Conservation (phyloP, 164 flowering plant species). For the Cinnamomum micranthum region DNA sequence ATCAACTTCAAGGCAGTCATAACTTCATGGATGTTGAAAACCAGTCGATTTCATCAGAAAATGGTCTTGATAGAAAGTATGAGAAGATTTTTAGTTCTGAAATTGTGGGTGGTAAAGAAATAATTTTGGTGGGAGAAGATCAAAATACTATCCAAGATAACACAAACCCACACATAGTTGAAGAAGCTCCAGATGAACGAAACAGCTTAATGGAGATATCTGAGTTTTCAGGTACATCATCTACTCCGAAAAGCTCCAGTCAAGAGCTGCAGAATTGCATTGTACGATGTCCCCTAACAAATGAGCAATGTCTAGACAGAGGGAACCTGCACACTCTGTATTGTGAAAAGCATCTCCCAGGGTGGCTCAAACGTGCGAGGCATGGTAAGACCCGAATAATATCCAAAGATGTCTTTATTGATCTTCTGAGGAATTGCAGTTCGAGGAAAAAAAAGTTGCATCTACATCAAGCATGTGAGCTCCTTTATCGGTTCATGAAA, state of each 20-base stretch:
- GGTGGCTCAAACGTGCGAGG: conserved; percentile 93
- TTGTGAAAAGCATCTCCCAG: conserved; percentile 88
- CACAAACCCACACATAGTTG: conserved; percentile 26
- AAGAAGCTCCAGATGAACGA: conserved; percentile 21
- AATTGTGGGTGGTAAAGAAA: conserved; percentile 32
- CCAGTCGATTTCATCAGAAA: conserved; percentile 29
- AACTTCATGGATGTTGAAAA: conserved; percentile 16
- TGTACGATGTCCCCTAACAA: conserved; percentile 39
- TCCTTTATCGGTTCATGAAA: conserved; percentile 72
- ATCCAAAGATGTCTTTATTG: conserved; percentile 76
- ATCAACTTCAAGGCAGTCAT: conserved; percentile 34
- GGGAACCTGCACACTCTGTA: conserved; percentile 67
- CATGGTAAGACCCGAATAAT: conserved; percentile 86
- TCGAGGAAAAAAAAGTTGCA: conserved; percentile 56
- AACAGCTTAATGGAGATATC: conserved; percentile 25
- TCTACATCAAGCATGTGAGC: conserved; percentile 84
- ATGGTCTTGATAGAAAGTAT: conserved; percentile 49
- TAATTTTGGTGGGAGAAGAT: conserved; percentile 33
- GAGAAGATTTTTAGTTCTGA: conserved; percentile 36
- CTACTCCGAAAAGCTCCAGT: conserved; percentile 17
- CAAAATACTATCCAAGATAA: conserved; percentile 33
- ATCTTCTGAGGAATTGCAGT: conserved; percentile 54
- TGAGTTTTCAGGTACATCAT: conserved; percentile 16
- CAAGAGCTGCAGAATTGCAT: conserved; percentile 43
- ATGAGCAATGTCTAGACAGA: conserved; percentile 49